Base-by-base conservation (phyloP, 495 filamentous ascomycete species). In the Echria macrotheca region DNA sequence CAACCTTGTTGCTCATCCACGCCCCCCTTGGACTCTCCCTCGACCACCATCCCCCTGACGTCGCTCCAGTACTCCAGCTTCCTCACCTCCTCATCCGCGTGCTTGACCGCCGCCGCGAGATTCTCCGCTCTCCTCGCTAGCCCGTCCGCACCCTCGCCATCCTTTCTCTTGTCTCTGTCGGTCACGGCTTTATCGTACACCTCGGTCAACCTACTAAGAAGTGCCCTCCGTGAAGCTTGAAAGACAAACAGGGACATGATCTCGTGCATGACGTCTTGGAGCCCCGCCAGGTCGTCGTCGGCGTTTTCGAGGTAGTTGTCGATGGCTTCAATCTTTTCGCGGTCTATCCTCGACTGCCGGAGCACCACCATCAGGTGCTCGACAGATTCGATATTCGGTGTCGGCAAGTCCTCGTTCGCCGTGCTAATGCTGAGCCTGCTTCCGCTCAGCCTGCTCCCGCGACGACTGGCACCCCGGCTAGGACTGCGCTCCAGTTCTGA, bases 191-290 rank as follows among this genome's bases (percentile, higher is more conserved):
- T 67, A 47, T 89, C 76, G 47, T 86, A 76, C 15, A 76, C 66
- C 29, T 77, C 60, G 36, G 82, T 75, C n/a, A 99, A 68, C 39
- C 77, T 71, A 1, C 77, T 68, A 8, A 95, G 69, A 3, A 97
- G 75, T 43, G 87, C 82, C 56, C 86, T 79, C 25, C 90, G 80
- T 0, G 90, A 95, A 15, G 83, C 78, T 66, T 97, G 91, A 64
- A 95, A 97, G 33, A 97, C 75, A 65, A 97, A 89, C 50, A 83
- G 68, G 2, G 77, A 62, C 86, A 96, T 91, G 55, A 97, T 87
- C 17, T 85, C 78, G 19, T 86, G 85, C 69, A 97, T 91, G 70
- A 79, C 74, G 10, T 86, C 78, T 23, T 83, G 73, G 24, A 99
- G 68, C 57, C 93, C 89, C 39, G 72, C 77, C 7, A 96, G 59